A percentile compares a stretch with the other conserved stretches of the same genome.
These are phyloP conservation scores for Bathelium albidoporum DNA, from an alignment of 495 filamentous ascomycete species.

Conservation along the genomic window DNA sequence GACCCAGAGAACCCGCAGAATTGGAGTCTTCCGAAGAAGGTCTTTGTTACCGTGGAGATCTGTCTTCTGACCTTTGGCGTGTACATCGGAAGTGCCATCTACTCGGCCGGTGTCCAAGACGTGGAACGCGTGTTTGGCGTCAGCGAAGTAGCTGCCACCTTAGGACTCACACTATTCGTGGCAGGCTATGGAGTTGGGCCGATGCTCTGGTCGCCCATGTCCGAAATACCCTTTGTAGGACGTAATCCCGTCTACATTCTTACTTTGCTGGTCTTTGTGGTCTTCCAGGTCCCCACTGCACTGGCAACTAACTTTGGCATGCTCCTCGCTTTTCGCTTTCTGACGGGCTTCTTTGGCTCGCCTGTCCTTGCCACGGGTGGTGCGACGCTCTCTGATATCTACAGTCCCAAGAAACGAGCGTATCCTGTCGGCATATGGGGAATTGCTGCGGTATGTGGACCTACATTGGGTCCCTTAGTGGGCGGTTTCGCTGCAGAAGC, in stretches of 20 bases:
- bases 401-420: conserved; percentile 27
- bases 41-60: conserved; percentile 36
- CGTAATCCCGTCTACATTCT: conserved; percentile 41
- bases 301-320: conserved; percentile 42
- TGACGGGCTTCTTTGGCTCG: conserved; percentile 44
- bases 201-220: conserved; percentile 42
- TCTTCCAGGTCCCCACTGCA: conserved; percentile 41
- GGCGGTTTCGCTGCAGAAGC: conserved; percentile 48
- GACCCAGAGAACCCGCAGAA: conserved; percentile 21
- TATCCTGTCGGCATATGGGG: conserved; percentile 31
- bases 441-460: conserved; percentile 30
- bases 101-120: conserved; percentile 28
- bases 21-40: conserved; percentile 27
- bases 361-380: conserved; percentile 42
- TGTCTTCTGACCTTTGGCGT: conserved; percentile 39
- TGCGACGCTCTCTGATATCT: conserved; percentile 42
- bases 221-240: conserved; percentile 42
- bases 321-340: conserved; percentile 44
- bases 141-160: conserved; percentile 35
- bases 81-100: conserved; percentile 41
- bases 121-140: conserved; percentile 39
- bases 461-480: conserved; percentile 36
- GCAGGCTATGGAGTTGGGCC: conserved; percentile 37
- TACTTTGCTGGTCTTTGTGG: conserved; percentile 41
- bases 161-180: conserved; percentile 45